These are phyloP conservation scores for Lasiodiplodia sp. DNA, from an alignment of 2,329 filamentous ascomycete species.

Conservation along the genomic window DNA sequence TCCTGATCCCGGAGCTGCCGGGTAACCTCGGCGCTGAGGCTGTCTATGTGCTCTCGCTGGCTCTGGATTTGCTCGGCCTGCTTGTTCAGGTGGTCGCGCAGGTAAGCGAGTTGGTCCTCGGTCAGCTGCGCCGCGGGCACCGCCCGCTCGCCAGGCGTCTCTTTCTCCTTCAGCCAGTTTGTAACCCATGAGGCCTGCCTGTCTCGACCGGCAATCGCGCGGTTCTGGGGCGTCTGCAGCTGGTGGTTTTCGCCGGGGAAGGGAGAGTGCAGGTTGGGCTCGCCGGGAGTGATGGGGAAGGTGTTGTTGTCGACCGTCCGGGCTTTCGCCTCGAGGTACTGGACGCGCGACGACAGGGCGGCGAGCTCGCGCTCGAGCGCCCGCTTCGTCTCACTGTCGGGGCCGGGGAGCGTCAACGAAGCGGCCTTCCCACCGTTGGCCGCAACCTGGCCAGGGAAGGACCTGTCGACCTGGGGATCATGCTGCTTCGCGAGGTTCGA, in stretches of 20 bases:
- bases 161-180: constrained; percentile 62
- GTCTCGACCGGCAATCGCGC: constrained; percentile 40
- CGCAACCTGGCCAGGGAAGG: constrained; percentile 54
- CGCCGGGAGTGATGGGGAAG: constrained; percentile 83
- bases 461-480: constrained; percentile 51
- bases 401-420: constrained; percentile 77
- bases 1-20: constrained; percentile 87
- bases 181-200: constrained; percentile 53
- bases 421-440: constrained; percentile 60
- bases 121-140: constrained; percentile 65
- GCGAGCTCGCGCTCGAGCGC: constrained; percentile 83
- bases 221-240: constrained; percentile 45
- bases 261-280: constrained; percentile 63
- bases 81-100: constrained; percentile 90
- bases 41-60: constrained; percentile 84
- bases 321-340: constrained; percentile 82
- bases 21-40: constrained; percentile 83
- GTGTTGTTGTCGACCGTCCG: constrained; percentile 64
- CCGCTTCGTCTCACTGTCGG: constrained; percentile 76
- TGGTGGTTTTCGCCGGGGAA: constrained; percentile 65
- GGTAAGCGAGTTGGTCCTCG: constrained; percentile 82
- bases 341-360: constrained; percentile 78
- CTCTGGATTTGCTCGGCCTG: constrained; percentile 91
- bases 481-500: constrained; percentile 59
- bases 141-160: constrained; percentile 55